phyloP scores from a whole-genome alignment of 768 basidiomycete species.

The Rossbeevera mucosa region DNA sequence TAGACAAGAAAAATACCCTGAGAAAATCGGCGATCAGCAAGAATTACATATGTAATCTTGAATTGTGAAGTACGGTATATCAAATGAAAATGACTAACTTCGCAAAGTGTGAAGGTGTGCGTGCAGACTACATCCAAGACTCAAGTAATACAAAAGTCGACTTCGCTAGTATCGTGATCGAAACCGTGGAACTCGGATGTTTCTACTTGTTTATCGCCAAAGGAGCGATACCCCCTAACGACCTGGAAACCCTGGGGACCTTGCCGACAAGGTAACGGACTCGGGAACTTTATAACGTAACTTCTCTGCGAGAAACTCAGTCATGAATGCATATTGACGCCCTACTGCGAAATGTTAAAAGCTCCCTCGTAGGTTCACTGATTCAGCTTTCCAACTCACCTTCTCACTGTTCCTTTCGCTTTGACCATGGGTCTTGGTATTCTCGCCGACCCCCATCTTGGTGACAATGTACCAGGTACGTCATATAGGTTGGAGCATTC shows the following conservation, averaged over 20 bases:
- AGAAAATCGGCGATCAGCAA: too few relatives aligned
- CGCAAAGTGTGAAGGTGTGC: not conserved
- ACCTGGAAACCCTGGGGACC: not conserved
- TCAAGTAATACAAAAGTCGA: too few relatives aligned
- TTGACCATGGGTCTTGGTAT: not conserved
- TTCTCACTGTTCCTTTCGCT: not conserved
- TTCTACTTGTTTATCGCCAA: not conserved
- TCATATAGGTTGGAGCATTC: not conserved
- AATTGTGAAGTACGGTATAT: too few relatives aligned
- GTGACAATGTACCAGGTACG: not conserved
- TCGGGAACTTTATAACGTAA: not conserved
- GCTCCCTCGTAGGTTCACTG: not conserved
- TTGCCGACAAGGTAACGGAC: not conserved
- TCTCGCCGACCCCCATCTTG: not conserved
- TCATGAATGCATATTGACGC: not conserved
- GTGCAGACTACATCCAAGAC: too few relatives aligned
- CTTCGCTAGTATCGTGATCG: too few relatives aligned
- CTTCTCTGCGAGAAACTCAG: not conserved
- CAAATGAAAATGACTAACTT: not conserved
- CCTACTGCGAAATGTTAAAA: not conserved
- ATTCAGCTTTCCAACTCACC: not conserved
- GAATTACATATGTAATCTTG: too few relatives aligned
- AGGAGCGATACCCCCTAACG: too few relatives aligned
- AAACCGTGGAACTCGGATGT: not conserved
- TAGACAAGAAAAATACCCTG: too few relatives aligned